Conservation (phyloP, 179 eudicot genomes). For the Camellia oleifera region DNA sequence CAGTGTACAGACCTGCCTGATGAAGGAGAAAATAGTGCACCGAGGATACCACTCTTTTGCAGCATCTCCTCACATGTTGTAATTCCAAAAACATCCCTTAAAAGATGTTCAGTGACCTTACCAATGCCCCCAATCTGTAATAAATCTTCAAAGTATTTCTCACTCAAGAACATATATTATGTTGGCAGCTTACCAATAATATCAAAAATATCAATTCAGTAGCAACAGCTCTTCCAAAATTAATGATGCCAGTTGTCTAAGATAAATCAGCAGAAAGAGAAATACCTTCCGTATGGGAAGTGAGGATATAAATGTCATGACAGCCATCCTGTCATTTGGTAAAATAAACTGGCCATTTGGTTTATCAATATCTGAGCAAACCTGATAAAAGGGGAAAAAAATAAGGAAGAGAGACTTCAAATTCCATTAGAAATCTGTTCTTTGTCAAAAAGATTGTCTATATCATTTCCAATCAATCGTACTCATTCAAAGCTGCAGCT, state of each 20-base stretch:
- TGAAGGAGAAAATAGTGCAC: constrained; percentile 79
- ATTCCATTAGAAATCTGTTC: not conserved
- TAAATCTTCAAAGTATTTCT: constrained; percentile 5
- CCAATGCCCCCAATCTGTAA: constrained; percentile 95
- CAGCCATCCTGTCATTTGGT: constrained; percentile 78
- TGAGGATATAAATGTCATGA: constrained; percentile 87
- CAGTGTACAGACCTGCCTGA: constrained; percentile 72
- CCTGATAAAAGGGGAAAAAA: constrained; percentile 37
- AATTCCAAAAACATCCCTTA: constrained; percentile 75
- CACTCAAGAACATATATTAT: not conserved
- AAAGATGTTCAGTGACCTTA: constrained; percentile 86
- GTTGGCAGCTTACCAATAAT: not conserved
- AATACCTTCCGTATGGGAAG: constrained; percentile 92
- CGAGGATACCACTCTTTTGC: constrained; percentile 70
- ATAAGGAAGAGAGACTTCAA: not conserved
- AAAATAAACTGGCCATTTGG: constrained; percentile 94
- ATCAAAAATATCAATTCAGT: not conserved
- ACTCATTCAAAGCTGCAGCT: not conserved
- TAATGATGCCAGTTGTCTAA: not conserved
- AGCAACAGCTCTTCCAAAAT: constrained; percentile 8
- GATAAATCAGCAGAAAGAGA: constrained; percentile 10
- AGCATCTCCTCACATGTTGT: constrained; percentile 81
- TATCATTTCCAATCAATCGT: not conserved
- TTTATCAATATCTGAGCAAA: constrained; percentile 94
- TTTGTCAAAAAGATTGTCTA: not conserved